phyloP scores from a whole-genome alignment of 768 basidiomycete species.

The Phallus indusiatus region DNA sequence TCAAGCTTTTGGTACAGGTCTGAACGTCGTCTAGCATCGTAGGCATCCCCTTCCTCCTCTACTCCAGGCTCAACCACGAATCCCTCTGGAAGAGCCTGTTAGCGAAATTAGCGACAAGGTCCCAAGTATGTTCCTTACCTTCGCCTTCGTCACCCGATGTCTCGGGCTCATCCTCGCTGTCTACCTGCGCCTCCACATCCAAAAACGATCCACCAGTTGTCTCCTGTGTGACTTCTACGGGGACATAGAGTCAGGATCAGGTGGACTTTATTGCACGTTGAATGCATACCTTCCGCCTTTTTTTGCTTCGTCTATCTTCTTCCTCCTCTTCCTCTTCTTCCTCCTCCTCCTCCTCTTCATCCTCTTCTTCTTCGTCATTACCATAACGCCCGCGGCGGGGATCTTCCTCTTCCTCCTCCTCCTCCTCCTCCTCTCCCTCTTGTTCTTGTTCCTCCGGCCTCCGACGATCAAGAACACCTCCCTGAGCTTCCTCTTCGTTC shows the following conservation, averaged over 20 bases:
- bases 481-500: conserved; percentile 21
- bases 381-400: conserved; percentile 29
- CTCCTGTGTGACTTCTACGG: conserved; percentile 58
- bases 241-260: conserved; percentile 1
- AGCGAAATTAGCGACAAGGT: conserved; percentile 14
- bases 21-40: conserved; percentile 37
- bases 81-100: conserved; percentile 34
- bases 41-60: conserved; percentile 53
- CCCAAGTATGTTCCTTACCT: conserved; percentile 30
- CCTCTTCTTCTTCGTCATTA: conserved; percentile 26
- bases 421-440: conserved; percentile 15
- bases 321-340: conserved; percentile 34
- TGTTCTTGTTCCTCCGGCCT: conserved; percentile 25
- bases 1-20: conserved; percentile 62
- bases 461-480: conserved; percentile 14
- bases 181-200: conserved; percentile 93
- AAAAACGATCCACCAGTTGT: conserved; percentile 64
- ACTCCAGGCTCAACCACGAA: conserved; percentile 56
- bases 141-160: conserved; percentile 73
- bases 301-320: conserved; percentile 39
- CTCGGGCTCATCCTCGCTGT: conserved; percentile 93
- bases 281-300: conserved; percentile 49
- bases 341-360: conserved; percentile 36
- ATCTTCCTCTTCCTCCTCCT: conserved; percentile 24
- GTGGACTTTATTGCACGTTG: background rate